Evolutionary conservation across 2,329 filamentous ascomycete genomes (phyloP).

Genomic region (Colletotrichum eremochloae): DNA sequence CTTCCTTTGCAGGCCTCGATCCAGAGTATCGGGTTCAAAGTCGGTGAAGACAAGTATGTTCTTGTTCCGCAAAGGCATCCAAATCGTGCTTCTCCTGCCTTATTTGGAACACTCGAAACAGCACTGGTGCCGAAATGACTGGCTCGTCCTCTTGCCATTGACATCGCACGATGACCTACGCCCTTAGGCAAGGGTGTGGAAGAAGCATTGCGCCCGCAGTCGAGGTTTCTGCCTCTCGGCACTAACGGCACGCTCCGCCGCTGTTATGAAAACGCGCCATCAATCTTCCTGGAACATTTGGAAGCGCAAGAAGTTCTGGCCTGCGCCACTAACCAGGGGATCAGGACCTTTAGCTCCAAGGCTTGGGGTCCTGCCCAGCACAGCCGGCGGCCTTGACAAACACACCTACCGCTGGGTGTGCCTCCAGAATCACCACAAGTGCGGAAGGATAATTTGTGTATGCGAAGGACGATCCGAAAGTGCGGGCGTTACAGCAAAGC

Average conservation of each 20-base stretch:
- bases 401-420: neutral
- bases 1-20: constrained; percentile 29
- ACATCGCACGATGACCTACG: constrained; percentile 8
- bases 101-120: constrained; percentile 27
- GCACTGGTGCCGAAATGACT: constrained; percentile 4
- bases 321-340: neutral
- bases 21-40: constrained; percentile 39
- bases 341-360: constrained; percentile 3
- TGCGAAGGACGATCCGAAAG: constrained; percentile 2
- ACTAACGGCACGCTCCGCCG: constrained; percentile 12
- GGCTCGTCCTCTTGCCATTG: constrained; percentile 10
- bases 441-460: neutral
- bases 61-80: constrained; percentile 24
- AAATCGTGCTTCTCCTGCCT: constrained; percentile 35
- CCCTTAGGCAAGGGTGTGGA: neutral
- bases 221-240: constrained; percentile 2
- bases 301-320: neutral
- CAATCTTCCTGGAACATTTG: neutral
- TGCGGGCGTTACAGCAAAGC: constrained; percentile 34
- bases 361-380: constrained; percentile 7
- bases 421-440: neutral
- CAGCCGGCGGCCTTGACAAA: constrained; percentile 1
- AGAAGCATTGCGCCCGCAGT: constrained; percentile 29
- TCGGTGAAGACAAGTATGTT: constrained; percentile 33
- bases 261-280: neutral